Percentiles rank a stretch among this genome's conserved stretches.
Evolutionary conservation across 495 filamentous ascomycete genomes (phyloP).

Genomic region (Penicillium argentinense): DNA sequence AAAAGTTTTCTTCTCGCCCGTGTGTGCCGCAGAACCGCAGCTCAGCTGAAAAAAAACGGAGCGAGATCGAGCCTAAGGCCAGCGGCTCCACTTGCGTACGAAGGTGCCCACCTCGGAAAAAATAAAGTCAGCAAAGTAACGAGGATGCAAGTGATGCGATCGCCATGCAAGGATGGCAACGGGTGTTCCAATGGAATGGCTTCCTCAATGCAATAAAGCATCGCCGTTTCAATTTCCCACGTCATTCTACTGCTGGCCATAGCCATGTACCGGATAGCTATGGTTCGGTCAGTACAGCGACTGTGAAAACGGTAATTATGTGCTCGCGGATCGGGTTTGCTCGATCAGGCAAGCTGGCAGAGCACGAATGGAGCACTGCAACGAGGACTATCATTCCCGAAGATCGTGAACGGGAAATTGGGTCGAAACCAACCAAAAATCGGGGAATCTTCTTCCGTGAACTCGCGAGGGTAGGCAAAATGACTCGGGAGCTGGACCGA

Average conservation of each 20-base stretch:
- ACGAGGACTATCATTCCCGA: conserved; percentile 19
- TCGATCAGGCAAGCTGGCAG: neutral
- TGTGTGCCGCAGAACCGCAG: conserved; percentile 13
- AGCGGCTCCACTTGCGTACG: conserved; percentile 25
- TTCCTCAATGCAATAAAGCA: conserved; percentile 6
- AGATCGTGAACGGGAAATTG: neutral
- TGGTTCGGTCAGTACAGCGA: neutral
- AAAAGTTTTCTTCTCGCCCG: conserved; percentile 18
- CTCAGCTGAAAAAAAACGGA: conserved; percentile 24
- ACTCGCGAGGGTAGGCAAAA: too few relatives aligned
- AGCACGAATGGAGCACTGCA: conserved; percentile 16
- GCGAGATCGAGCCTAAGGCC: conserved; percentile 38
- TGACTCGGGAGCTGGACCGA: too few relatives aligned
- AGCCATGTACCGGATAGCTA: too few relatives aligned
- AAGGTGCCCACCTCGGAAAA: too few relatives aligned
- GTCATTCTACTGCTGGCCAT: too few relatives aligned
- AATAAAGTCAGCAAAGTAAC: conserved; percentile 27
- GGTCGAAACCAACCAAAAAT: neutral
- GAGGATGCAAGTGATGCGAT: conserved; percentile 30
- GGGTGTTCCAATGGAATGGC: conserved; percentile 7
- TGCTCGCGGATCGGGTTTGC: neutral
- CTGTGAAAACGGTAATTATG: neutral
- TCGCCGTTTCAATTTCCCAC: neutral
- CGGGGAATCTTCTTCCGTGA: too few relatives aligned
- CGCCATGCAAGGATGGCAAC: conserved; percentile 23